Evolutionary conservation across 164 flowering plant genomes (phyloP).

Genomic region (Magnolia changhungtana): DNA sequence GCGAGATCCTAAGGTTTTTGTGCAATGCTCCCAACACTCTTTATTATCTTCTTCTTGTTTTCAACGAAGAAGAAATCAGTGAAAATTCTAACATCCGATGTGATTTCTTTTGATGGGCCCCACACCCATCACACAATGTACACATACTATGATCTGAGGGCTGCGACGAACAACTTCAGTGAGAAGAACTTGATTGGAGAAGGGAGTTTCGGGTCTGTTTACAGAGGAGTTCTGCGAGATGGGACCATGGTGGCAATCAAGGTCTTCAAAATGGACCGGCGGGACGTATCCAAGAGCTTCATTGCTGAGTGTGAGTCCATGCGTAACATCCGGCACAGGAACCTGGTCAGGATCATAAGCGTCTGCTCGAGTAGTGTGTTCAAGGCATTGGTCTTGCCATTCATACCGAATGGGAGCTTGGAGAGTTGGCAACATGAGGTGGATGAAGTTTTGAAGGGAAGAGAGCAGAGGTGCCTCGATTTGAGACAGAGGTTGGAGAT

Average conservation of each 20-base stretch:
- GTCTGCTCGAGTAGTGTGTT: slow-evolving; percentile 13
- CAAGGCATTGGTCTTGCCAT: slow-evolving; percentile 20
- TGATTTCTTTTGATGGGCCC: background rate
- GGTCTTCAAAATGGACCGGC: slow-evolving; percentile 6
- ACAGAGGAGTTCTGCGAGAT: slow-evolving; percentile 8
- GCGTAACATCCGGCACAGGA: slow-evolving; percentile 7
- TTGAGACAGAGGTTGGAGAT: background rate
- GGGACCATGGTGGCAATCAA: slow-evolving; percentile 1
- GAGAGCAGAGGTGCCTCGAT: background rate
- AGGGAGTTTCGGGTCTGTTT: slow-evolving; percentile 15
- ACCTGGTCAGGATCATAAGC: slow-evolving; percentile 14
- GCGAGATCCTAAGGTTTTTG: too few species aligned
- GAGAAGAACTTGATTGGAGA: slow-evolving; percentile 4
- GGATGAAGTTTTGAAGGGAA: background rate
- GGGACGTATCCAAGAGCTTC: slow-evolving; percentile 11
- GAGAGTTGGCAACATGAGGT: slow-evolving; percentile 13
- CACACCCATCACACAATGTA: background rate
- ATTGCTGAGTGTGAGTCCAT: slow-evolving; percentile 6
- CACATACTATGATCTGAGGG: slow-evolving; percentile 4
- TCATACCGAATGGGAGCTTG: slow-evolving; percentile 24
- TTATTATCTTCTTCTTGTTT: background rate
- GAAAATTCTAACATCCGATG: background rate
- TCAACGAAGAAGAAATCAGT: background rate
- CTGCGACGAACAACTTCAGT: slow-evolving; percentile 8
- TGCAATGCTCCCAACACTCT: too few species aligned